Evolutionary conservation across 176 grass and related monocot species (phyloP), one percentile per base, ranked within the genome.

Genomic region (Triticum dicoccoides): DNA sequence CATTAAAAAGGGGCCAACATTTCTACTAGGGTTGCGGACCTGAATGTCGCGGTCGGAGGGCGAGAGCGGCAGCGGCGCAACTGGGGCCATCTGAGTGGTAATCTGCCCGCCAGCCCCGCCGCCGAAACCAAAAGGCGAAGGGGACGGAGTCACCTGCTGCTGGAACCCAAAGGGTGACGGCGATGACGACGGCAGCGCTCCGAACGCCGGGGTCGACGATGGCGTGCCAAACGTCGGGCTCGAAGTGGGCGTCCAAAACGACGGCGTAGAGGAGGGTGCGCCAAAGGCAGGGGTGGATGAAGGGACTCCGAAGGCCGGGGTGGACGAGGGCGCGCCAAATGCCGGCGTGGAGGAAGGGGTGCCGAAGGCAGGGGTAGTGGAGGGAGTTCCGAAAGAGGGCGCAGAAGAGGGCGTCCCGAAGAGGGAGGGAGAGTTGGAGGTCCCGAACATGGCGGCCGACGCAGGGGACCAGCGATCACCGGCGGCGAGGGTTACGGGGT

Each of bases 41-140:
- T 99, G 97, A 62, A 99, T 89, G 73, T 99, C 97, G 23, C 97
- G 92, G 86, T 99, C 97, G 30, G 97, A 90, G 17, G 93, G 87
- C 21, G 90, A 89, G 76, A 91, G 49, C 49, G 92, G 87, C 79
- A 96, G 84, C 61, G 97, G 94, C 5, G 97, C 94, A 18, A 99
- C 94, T 20, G 97, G 94, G 83, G 94, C 97, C 97, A 99, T 99
- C 87, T 96, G 97, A 41, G 97, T 99, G 65, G 92, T 94, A 80
- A 99, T 96, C 73, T 93, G 90, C 44, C 82, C 87, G 56, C 88
- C 86, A 21, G 81, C 87, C 20, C 37, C 85, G 17, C 80, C 76
- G 1, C 79, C 37, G 11, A 92, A 69, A 17, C 88, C 88, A 71
- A 98, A 90, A 27, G 88, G 90, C 77, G 86, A 89, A 34, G 92